Base-by-base conservation (phyloP, 202 grass and related monocot species). In the Saccharum hybrid region DNA sequence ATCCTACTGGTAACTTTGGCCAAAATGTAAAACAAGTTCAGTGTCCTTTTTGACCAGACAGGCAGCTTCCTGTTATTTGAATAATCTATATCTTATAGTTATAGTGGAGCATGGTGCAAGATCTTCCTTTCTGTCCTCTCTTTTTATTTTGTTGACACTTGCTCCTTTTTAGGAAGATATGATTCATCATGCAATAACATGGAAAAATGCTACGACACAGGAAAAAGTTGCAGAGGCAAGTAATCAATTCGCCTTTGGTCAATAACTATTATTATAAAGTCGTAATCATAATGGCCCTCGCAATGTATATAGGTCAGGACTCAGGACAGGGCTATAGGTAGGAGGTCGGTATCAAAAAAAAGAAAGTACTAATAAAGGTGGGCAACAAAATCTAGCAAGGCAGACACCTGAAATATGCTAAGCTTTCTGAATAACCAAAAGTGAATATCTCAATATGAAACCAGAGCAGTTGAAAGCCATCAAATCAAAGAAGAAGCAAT, bases 281-380 rank as follows among this genome's bases (percentile, higher is more conserved):
- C 42, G 13, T 43, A 43, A 70, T 71, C 68, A 71, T 42, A 72
- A 33, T 51, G 70, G 33, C 43, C 43, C 70, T 51, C 30, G 69
- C 23, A 72, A 10, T 28, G 16, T 49, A 49, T 10, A 31, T 31
- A 10, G 45, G 43, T 48, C 8, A 37, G 33, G 68, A 60, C 9
- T 31, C 61, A 14, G 61, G 23, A 14, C 43, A 66, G 21, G 19
- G 66, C 43, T 60, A n/a, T 57, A 60, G 60, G 82, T 86, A 79
- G 37, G 14, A 74, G 33, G 66, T 86, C 84, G 10, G n/a, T 75
- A 76, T 87, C 75, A 83, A 33, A 18, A 28, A 28, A 28, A 28
- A 28, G 28, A 28, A 28, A 28, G 28, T 28, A 28, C 28, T 28
- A 28, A 90, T 79, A 86, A 80, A 86, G 19, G 9, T 36, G 79